Conservation (phyloP, 345 rosid species). For the Eucalyptus cloeziana region DNA sequence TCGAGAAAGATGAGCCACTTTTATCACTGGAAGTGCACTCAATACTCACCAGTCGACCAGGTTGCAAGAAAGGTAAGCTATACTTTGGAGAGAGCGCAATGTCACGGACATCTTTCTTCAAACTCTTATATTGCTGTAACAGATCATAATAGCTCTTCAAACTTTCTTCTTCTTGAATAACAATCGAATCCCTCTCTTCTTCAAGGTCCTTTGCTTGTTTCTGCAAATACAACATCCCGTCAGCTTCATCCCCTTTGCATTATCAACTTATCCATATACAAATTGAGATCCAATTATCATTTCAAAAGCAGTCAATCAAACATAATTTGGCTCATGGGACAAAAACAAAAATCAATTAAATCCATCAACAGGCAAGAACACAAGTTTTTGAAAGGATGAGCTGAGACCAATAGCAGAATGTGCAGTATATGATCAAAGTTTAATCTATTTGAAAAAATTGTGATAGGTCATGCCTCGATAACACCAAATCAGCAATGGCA, state of each 20-base stretch:
- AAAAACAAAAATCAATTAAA: neutral
- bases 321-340: neutral
- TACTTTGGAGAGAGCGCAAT: constrained; percentile 74
- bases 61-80: constrained; percentile 76
- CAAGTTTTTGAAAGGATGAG: neutral
- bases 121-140: constrained; percentile 55
- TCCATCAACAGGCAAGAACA: neutral
- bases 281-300: neutral
- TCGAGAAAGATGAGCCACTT: constrained; percentile 43
- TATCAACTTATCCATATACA: neutral
- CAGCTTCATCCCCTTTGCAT: neutral
- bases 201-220: constrained; percentile 64
- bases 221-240: constrained; percentile 20
- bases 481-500: neutral
- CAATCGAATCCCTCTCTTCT: constrained; percentile 83
- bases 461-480: neutral
- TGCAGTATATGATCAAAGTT: neutral
- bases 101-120: constrained; percentile 70
- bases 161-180: constrained; percentile 91
- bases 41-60: constrained; percentile 67
- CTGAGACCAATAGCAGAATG: neutral
- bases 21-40: constrained; percentile 42
- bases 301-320: neutral
- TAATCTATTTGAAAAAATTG: neutral
- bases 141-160: constrained; percentile 69